Percentiles rank a stretch among this genome's conserved stretches.
These are phyloP conservation scores for Kazachstania sp. DNA, from an alignment of 1,139 yeast genomes.

Conservation along the genomic window DNA sequence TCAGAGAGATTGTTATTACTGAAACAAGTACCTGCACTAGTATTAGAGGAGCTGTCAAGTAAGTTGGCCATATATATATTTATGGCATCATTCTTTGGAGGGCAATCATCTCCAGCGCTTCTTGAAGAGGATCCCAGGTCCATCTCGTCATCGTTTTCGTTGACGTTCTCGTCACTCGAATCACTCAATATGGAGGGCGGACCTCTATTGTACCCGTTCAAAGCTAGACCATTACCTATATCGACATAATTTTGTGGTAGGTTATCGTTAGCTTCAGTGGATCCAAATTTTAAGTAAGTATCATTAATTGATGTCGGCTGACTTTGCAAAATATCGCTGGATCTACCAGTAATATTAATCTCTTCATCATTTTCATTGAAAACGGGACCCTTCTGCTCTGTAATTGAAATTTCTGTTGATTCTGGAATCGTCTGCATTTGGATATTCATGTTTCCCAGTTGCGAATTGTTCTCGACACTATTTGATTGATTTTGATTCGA, in stretches of 20 bases:
- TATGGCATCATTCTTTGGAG: constrained; percentile 9
- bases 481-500: neutral
- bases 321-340: neutral
- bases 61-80: constrained; percentile 25
- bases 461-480: neutral
- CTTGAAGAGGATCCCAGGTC: constrained; percentile 1
- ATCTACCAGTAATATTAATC: neutral
- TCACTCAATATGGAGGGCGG: constrained; percentile 30
- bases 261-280: too few species aligned
- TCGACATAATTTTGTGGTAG: constrained; percentile 18
- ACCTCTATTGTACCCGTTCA: constrained; percentile 27
- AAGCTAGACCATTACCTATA: constrained; percentile 29
- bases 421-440: neutral
- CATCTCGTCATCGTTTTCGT: constrained; percentile 6
- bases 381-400: neutral
- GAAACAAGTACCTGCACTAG: constrained; percentile 3
- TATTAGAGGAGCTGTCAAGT: constrained; percentile 16
- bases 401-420: neutral
- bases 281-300: too few species aligned
- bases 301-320: neutral
- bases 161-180: constrained; percentile 16
- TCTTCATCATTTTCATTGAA: neutral
- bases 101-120: constrained; percentile 5
- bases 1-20: constrained; percentile 1
- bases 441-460: neutral